Evolutionary conservation across 1,284 basidiomycete genomes (phyloP), one percentile per base, ranked within the genome.

Genomic region (Sphagnurus paluster): DNA sequence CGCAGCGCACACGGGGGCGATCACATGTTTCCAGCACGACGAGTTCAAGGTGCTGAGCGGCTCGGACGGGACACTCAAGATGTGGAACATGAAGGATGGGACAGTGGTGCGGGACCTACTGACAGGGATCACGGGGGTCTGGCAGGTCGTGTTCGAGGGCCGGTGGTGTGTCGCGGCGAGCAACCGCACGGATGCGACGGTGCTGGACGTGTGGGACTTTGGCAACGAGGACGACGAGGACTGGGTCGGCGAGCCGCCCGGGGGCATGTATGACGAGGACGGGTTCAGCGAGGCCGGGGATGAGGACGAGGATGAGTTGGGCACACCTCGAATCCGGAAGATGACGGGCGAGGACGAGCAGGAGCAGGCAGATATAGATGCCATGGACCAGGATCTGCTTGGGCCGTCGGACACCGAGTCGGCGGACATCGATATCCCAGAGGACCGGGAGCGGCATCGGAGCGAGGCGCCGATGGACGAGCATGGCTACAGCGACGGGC

Each of bases 11-110:
- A 87, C 89, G 2, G 93, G 93, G 17, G 93, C 94, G 9, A 97
- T 98, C 58, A 97, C 94, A 5, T 98, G 94, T 67, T 97, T 97
- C 79, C 90, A 94, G 67, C 94, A 97, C 59, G 94, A 97, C 62
- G 94, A 97, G 63, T 90, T 91, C 75, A 96, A 96, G 64, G 91
- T 98, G 40, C 77, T 98, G 34, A 91, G 87, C 56, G 94, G 95
- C 5, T 90, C 87, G 8, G 94, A 97, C 59, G 95, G 94, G n/a
- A 93, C 90, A 33, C 75, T 98, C 55, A 97, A 97, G 75, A 89
- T 97, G 80, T 98, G 95, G 95, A 90, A 97, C 63, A 80, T 95
- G 49, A 74, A 84, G 37, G 89, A 93, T 48, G 93, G 94, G 20
- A 77, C 77, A 0, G 84, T 90, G 42, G 83, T 92, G 14, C 78